phyloP scores from a whole-genome alignment of 1,139 yeast genomes.

The Debaryomycetaceae sp. region DNA sequence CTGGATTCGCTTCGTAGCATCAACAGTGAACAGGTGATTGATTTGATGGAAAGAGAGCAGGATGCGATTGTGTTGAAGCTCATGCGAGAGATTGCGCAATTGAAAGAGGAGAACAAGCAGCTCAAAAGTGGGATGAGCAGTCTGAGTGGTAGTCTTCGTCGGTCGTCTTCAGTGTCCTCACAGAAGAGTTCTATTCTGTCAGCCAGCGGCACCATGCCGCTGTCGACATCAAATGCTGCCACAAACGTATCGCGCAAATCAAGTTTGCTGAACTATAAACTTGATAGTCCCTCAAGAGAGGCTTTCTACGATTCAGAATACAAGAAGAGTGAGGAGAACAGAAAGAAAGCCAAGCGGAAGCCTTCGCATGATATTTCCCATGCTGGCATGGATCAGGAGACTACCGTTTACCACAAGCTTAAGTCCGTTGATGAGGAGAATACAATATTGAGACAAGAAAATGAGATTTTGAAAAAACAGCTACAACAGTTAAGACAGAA shows the following conservation, averaged over 20 bases:
- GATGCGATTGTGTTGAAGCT: constrained; percentile 61
- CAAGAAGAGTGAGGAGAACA: constrained; percentile 1
- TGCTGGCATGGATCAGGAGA: not conserved
- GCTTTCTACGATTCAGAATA: not conserved
- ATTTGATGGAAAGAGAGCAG: constrained; percentile 66
- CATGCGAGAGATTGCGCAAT: constrained; percentile 50
- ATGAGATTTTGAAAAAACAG: constrained; percentile 5
- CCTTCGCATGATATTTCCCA: constrained; percentile 4
- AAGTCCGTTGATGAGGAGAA: constrained; percentile 3
- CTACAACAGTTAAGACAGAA: not conserved
- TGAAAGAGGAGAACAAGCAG: constrained; percentile 50
- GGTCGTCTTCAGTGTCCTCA: not conserved
- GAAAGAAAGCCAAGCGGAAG: constrained; percentile 4
- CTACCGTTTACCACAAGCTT: not conserved
- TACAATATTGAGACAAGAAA: constrained; percentile 5
- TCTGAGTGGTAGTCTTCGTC: not conserved
- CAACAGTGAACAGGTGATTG: constrained; percentile 48
- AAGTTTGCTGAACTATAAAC: not conserved
- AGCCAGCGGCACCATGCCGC: not conserved
- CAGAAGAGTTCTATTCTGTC: constrained; percentile 1
- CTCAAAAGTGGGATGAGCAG: constrained; percentile 15
- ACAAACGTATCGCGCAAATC: not conserved
- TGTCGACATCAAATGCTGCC: not conserved
- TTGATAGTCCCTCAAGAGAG: not conserved
- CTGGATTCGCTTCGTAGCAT: constrained; percentile 3